Base-by-base conservation (phyloP, 1,139 yeast species). In the Pichia sp. region DNA sequence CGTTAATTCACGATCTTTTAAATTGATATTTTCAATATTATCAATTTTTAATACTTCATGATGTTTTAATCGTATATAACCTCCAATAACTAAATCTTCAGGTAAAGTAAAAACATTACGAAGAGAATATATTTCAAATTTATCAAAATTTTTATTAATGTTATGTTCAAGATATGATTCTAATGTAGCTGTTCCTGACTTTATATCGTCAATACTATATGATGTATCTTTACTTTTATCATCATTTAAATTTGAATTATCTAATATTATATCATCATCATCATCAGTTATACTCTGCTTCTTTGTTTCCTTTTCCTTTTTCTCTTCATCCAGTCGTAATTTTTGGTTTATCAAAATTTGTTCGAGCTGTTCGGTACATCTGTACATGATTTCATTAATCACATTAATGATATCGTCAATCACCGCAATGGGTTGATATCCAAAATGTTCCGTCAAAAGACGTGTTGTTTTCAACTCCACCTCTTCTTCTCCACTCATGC, bases 361-460 rank as follows among this genome's bases (percentile, higher is more conserved):
- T 57, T 87, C 95, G 66, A 88, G 72, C 2, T 88, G 95, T 40
- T 74, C 76, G 0, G 91, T 81, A 54, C 95, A 85, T 53, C 82
- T 80, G 63, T 85, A 85, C 75, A 88, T 74, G 28, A 87, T 76
- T 44, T 80, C 88, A 55, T 89, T 88, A 21, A 86, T 94, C 1
- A 89, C 86, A 61, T 88, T 88, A 54, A 89, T 86, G 16, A 89
- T 81, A 56, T 88, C 96, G 56, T 89, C 96, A 7, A 89, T 74
- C 21, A 88, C 66, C 1, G 91, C 78, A n/a, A 88, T 72, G 0
- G 96, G 95, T 8, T 94, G 86, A 56, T 76, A 86, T 25, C 87
- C 95, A 35, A 89, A 65, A 57, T 87, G 96, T 59, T 88, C 96
- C 0, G 95, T 85, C 42, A 89, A 66, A 27, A 84, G 62, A 33